Base-by-base conservation (phyloP, 129 eudicot species). In the Oenanthe sinensis region DNA sequence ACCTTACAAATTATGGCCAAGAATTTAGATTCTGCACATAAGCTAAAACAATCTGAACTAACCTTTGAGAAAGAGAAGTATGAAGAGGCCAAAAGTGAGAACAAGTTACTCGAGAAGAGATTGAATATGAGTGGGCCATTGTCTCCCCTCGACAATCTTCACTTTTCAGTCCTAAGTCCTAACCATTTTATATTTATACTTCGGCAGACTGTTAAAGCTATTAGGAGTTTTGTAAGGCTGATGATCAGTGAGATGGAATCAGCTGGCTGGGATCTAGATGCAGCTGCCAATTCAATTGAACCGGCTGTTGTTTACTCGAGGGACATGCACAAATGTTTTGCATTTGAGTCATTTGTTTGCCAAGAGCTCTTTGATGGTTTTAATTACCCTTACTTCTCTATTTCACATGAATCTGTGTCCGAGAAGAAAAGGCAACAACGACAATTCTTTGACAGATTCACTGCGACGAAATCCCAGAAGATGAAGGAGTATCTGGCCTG, bases 11-110 rank as follows among this genome's bases (percentile, higher is more conserved):
- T 92, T 28, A 82, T 79, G 10, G 79, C 62, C 1, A 92, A 90
- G 79, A 92, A 89, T 50, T 79, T 96, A 75, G 95, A 90, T 47
- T 86, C 89, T 60, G 85, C 90, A 81, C 81, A 68, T 8, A 88
- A 86, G 80, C 91, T 92, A n/a, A 90, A 90, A 82, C 85, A 89
- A 19, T 96, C 99, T 0, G 97, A 96, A 79, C 86, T 92, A 62
- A 87, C 90, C 7, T 96, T 87, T 80, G 86, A 90, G 24, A 85
- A 78, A 72, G 96, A 92, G 83, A 96, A 92, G 50, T 47, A 92
- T 39, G 82, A 88, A 26, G 96, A 90, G 69, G 82, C 81, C 79
- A 81, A 76, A 42, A 82, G 24, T 77, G 97, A 92, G 50, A 92
- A 92, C 81, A 86, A 81, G 82, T 49, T 78, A 48, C 82, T 92